These are phyloP conservation scores for Sclerotinia subarctica DNA, from an alignment of 2,329 filamentous ascomycete genomes.

Conservation along the genomic window DNA sequence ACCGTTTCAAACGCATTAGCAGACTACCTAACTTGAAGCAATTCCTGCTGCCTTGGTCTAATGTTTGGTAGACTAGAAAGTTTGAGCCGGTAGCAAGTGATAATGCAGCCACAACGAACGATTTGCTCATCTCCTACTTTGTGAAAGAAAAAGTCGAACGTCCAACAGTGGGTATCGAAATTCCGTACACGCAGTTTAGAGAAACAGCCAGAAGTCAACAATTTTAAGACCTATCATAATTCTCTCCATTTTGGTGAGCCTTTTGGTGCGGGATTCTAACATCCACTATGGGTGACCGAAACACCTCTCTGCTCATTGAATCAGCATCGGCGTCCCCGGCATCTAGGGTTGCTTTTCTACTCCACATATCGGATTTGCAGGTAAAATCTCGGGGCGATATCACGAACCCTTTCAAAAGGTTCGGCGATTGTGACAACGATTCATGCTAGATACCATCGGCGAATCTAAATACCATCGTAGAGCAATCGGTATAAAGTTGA, in stretches of 20 bases:
- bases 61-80: background rate
- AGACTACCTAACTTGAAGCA: background rate
- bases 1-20: background rate
- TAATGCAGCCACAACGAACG: constrained; percentile 5
- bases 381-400: constrained; percentile 7
- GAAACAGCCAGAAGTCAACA: no score
- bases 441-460: background rate
- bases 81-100: background rate
- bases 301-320: background rate
- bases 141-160: background rate
- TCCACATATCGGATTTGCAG: constrained; percentile 5
- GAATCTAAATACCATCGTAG: background rate
- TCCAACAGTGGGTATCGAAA: no score
- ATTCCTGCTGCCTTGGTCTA: background rate
- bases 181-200: no score
- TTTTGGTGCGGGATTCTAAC: no score
- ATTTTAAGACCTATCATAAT: no score
- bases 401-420: background rate
- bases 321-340: constrained; percentile 1
- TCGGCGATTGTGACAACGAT: background rate
- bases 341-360: background rate
- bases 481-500: background rate
- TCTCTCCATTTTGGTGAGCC: no score
- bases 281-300: no score
- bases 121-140: background rate